Base-by-base conservation (phyloP, 176 grass and related monocot species). In the Tuctoria greenei region DNA sequence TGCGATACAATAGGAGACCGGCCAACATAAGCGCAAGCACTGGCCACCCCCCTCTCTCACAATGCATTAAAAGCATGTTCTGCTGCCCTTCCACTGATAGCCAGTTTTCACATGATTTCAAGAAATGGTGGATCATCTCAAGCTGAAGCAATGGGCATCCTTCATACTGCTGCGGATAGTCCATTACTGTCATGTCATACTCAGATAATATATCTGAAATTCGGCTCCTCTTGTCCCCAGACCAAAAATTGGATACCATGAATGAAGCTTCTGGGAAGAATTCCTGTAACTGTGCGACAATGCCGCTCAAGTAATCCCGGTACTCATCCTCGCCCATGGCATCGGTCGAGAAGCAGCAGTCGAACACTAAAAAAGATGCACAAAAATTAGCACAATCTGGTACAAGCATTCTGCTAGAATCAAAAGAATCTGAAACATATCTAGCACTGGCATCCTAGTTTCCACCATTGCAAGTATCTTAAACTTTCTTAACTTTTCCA, bases 71-170 rank as follows among this genome's bases (percentile, higher is more conserved):
- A 64, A 98, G 87, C 87, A 98, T 90, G 85, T 98, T 95, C 52
- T 92, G 91, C 31, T 92, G 88, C 27, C 95, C 95, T 81, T 98
- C 95, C 82, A 94, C 64, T 71, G 95, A 94, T 61, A 98, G 46
- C 95, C 95, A 98, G 47, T 86, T 98, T 86, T 95, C 95, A 47
- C 95, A 94, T 37, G 95, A 98, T 69, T 88, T 92, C 84, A 98
- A 76, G 78, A 98, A 95, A 86, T 98, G 95, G 38, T 98, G 91
- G 70, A 98, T 83, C 95, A 94, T 95, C 86, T 94, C 95, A 23
- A 98, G 79, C 42, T 93, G 84, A 73, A 98, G 91, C 46, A 98
- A 75, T 21, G 95, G 95, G 36, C 91, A 98, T n/a, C 91, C 91
- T 87, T 92, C 95, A 4, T 95, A 92, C 66, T 95, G 89, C 52